Evolutionary conservation across 2,329 filamentous ascomycete species (phyloP), one percentile per base, ranked within the genome.

Genomic region (Aspergillus spinulosporus): DNA sequence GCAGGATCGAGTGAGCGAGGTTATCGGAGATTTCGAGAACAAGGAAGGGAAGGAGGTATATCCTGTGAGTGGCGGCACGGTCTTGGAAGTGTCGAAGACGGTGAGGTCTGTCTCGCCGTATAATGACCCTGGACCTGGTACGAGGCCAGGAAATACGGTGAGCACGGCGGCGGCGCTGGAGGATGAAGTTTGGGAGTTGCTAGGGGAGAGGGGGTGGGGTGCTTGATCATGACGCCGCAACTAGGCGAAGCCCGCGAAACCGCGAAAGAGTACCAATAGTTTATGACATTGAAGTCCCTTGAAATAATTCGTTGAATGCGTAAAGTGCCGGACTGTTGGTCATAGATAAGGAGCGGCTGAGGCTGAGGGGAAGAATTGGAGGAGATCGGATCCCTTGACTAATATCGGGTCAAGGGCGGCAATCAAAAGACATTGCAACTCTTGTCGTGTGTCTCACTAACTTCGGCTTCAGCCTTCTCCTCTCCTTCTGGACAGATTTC

Each of bases 71-170:
- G 82, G 79, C 2, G 81, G 82, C 0, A 80, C 76, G 12, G 75
- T 85, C 12, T 63, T 86, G 42, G 84, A 87, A 67, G 81, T 86
- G 1, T 78, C 80, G 3, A 80, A 80, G 62, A 76, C 76, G 39
- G 80, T 81, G 48, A 75, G 84, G 45, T 67, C 71, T 42, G 83
- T 86, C 1, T 71, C 72, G 57, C 69, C 74, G 56, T 77, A 77
- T 51, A 81, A 81, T 58, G 83, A 85, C 65, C 78, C 80, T 0
- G 83, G 82, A 0, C 83, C 82, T 2, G 70, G 70, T 12, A 73
- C 73, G 28, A 68, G 68, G 44, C 66, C 70, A 34, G 83, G 83
- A 2, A 77, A 77, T 62, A 78, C 74, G 7, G 76, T 74, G 9
- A 78, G 78, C 54, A 71, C 48, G 65, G 60, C 31, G 64, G 68